A percentile compares a stretch with the other conserved stretches of the same genome.
Evolutionary conservation across 306 rosid species (phyloP).

Genomic region (Canavalia gladiata): DNA sequence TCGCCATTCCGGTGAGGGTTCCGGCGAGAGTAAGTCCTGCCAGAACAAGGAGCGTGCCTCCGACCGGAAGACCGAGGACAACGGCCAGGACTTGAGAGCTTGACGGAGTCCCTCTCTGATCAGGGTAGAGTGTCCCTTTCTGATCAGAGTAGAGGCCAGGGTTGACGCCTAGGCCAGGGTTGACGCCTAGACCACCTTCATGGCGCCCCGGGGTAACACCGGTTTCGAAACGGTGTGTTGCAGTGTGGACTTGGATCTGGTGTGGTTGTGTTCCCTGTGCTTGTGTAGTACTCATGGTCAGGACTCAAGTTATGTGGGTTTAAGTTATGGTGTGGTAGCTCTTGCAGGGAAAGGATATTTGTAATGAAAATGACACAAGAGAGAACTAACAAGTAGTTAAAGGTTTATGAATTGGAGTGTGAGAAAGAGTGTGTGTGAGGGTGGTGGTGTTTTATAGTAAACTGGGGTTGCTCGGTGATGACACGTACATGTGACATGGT

Average conservation of each 20-base stretch:
- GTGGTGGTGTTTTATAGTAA: constrained; percentile 51
- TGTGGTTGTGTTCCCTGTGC: constrained; percentile 42
- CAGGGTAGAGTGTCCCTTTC: background rate
- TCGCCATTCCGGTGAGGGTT: constrained; percentile 65
- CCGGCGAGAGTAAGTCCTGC: constrained; percentile 70
- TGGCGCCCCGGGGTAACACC: constrained; percentile 45
- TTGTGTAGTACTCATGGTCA: constrained; percentile 50
- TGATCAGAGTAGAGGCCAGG: background rate
- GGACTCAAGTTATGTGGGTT: background rate
- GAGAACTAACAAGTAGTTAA: background rate
- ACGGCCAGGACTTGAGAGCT: constrained; percentile 65
- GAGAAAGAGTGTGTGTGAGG: background rate
- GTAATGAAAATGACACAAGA: constrained; percentile 39
- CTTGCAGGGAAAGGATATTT: background rate
- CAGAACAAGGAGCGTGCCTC: constrained; percentile 67
- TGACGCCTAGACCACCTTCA: constrained; percentile 8
- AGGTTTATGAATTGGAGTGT: background rate
- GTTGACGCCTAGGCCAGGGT: background rate
- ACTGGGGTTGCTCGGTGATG: constrained; percentile 45
- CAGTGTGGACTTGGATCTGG: constrained; percentile 71
- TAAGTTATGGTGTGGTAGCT: too few species aligned
- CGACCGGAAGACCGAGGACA: constrained; percentile 66
- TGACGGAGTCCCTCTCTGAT: constrained; percentile 53
- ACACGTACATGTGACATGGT: constrained; percentile 75
- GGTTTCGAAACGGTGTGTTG: constrained; percentile 44